Evolutionary conservation across 176 grass and related monocot species (phyloP).

Genomic region (Aegilops umbellulata): DNA sequence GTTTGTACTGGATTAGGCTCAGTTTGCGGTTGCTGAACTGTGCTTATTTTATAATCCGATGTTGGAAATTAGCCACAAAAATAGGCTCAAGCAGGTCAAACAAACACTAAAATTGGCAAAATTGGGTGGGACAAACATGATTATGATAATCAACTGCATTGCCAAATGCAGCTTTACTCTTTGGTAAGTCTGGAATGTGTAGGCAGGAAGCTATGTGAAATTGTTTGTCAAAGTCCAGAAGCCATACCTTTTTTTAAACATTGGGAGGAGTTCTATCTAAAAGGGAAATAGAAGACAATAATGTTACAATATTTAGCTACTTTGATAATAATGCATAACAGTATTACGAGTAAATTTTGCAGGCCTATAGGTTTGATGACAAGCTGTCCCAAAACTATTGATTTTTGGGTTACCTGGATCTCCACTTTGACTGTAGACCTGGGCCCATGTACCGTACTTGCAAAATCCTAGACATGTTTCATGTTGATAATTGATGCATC

Average conservation of each 20-base stretch:
- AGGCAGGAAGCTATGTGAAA: neutral
- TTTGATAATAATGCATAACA: neutral
- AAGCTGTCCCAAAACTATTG: neutral
- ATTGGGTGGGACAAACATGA: neutral
- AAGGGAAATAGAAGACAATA: conserved; percentile 2
- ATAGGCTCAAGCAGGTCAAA: neutral
- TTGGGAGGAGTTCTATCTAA: neutral
- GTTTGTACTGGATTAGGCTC: too few species aligned
- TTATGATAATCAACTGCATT: neutral
- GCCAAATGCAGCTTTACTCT: neutral
- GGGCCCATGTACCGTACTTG: neutral
- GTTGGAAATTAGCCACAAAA: neutral
- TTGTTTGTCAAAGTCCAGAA: neutral
- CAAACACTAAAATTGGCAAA: neutral
- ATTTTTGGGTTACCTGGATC: neutral
- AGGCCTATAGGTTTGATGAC: neutral
- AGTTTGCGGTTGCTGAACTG: too few species aligned
- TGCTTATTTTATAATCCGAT: neutral
- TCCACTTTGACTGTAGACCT: neutral
- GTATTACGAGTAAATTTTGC: neutral
- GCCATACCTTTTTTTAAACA: neutral
- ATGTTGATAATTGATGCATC: neutral
- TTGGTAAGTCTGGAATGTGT: conserved; percentile 8
- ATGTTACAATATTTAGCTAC: neutral
- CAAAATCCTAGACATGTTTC: neutral